Percentiles rank a stretch among this genome's conserved stretches.
Evolutionary conservation across 129 eudicot species (phyloP).

Genomic region (Calendula officinalis): DNA sequence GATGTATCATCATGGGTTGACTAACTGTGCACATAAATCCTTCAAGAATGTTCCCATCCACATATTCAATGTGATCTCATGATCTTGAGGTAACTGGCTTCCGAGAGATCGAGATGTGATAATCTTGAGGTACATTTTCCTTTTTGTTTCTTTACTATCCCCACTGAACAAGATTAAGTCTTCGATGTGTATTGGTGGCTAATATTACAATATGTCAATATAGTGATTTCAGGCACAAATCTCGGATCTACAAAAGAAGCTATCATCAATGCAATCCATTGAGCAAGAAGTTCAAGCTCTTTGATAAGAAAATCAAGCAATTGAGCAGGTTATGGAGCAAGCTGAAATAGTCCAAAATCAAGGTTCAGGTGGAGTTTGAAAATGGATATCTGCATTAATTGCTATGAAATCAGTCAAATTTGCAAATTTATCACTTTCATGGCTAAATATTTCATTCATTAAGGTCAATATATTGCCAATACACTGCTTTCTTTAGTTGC

Average conservation of each 20-base stretch:
- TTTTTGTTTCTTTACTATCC: slow-evolving; percentile 7
- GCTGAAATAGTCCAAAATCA: slow-evolving; percentile 48
- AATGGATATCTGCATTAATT: slow-evolving; percentile 56
- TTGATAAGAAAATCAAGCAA: slow-evolving; percentile 60
- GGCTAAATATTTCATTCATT: slow-evolving; percentile 27
- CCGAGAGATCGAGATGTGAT: slow-evolving; percentile 95
- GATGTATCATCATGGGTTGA: too few species aligned
- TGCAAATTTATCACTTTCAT: slow-evolving; percentile 24
- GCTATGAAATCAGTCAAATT: slow-evolving; percentile 2
- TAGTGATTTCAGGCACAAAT: slow-evolving; percentile 70
- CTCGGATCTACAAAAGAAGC: slow-evolving; percentile 66
- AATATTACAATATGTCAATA: slow-evolving; percentile 6
- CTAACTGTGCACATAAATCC: too few species aligned
- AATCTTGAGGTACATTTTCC: slow-evolving; percentile 68
- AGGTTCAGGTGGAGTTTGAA: slow-evolving; percentile 85
- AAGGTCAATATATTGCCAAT: slow-evolving; percentile 14
- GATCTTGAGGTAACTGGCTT: slow-evolving; percentile 72
- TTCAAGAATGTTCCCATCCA: slow-evolving; percentile 97
- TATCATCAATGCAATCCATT: slow-evolving; percentile 71
- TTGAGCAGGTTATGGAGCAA: slow-evolving; percentile 72
- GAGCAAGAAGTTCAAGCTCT: slow-evolving; percentile 81
- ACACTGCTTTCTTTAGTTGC: slow-evolving; percentile 11
- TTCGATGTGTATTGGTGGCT: too few species aligned
- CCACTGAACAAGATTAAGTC: not conserved
- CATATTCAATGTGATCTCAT: slow-evolving; percentile 80